phyloP scores from a whole-genome alignment of 371 early-diverging fungal species.

The Synchytrium microbalum region DNA sequence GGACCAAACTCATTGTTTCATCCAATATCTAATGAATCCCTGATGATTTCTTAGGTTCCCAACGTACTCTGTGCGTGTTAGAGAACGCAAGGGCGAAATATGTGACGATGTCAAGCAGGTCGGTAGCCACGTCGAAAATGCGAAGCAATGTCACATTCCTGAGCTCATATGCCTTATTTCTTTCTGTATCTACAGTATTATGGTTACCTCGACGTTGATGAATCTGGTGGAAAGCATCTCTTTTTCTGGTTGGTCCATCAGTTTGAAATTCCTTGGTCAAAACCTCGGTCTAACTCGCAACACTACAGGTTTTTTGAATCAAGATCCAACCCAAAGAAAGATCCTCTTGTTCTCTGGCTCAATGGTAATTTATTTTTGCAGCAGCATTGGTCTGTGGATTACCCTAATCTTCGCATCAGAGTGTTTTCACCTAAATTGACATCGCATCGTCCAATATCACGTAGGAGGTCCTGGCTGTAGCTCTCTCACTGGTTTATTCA shows the following conservation, averaged over 20 bases:
- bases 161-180: no score
- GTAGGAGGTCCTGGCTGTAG: slow-evolving; percentile 85
- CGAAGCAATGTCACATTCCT: no score
- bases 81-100: not conserved
- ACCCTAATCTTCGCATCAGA: no score
- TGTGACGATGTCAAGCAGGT: not conserved
- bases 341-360: slow-evolving; percentile 57
- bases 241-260: slow-evolving; percentile 68
- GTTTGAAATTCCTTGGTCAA: not conserved
- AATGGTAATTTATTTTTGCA: no score
- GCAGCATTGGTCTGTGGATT: no score
- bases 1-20: no score
- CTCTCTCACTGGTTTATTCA: slow-evolving; percentile 70
- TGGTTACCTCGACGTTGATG: slow-evolving; percentile 66
- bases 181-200: not conserved
- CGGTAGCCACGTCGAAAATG: no score
- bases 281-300: not conserved
- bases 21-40: no score
- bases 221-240: slow-evolving; percentile 56
- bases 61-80: not conserved
- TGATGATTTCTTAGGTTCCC: not conserved
- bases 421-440: slow-evolving; percentile 8
- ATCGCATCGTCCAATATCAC: slow-evolving; percentile 32
- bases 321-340: slow-evolving; percentile 55
- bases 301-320: slow-evolving; percentile 55